Evolutionary conservation across 2,329 filamentous ascomycete species (phyloP).

Genomic region (Leptographium galeiforme): DNA sequence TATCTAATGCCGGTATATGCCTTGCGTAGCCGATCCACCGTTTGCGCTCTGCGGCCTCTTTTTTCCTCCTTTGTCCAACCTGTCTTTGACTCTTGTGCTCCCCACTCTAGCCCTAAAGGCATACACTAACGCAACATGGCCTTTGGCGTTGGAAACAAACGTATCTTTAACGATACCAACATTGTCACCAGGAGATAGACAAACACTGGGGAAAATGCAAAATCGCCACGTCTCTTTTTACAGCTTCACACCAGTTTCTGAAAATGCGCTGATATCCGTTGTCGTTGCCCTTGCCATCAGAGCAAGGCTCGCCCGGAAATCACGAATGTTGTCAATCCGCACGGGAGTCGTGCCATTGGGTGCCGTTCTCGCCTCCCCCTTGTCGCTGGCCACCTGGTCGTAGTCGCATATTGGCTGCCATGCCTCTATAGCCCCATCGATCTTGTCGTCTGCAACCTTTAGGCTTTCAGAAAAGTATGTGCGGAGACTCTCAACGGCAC

Average conservation of each 20-base stretch:
- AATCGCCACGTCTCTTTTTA: constrained; percentile 19
- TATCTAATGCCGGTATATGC: too few relatives aligned
- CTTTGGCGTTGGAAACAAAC: not conserved
- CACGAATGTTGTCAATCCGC: constrained; percentile 63
- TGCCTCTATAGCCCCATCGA: constrained; percentile 25
- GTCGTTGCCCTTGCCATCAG: constrained; percentile 60
- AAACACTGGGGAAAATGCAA: not conserved
- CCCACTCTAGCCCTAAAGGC: not conserved
- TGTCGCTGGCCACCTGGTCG: constrained; percentile 16
- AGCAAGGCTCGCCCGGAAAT: constrained; percentile 64
- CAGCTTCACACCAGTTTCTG: constrained; percentile 74
- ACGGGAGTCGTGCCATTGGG: constrained; percentile 40
- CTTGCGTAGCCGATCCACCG: too few relatives aligned
- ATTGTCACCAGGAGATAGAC: too few relatives aligned
- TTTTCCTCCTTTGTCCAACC: too few relatives aligned
- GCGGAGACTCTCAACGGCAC: constrained; percentile 36
- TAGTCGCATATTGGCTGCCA: constrained; percentile 20
- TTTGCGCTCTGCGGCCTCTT: too few relatives aligned
- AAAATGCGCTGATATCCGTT: constrained; percentile 68
- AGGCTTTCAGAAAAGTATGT: constrained; percentile 34
- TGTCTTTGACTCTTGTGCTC: too few relatives aligned
- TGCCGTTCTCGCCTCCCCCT: constrained; percentile 14
- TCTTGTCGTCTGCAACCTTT: constrained; percentile 33
- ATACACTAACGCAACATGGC: not conserved
- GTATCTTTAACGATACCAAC: too few relatives aligned